These are phyloP conservation scores for Colletotrichum sp. DNA, from an alignment of 2,329 filamentous ascomycete genomes.

Conservation along the genomic window DNA sequence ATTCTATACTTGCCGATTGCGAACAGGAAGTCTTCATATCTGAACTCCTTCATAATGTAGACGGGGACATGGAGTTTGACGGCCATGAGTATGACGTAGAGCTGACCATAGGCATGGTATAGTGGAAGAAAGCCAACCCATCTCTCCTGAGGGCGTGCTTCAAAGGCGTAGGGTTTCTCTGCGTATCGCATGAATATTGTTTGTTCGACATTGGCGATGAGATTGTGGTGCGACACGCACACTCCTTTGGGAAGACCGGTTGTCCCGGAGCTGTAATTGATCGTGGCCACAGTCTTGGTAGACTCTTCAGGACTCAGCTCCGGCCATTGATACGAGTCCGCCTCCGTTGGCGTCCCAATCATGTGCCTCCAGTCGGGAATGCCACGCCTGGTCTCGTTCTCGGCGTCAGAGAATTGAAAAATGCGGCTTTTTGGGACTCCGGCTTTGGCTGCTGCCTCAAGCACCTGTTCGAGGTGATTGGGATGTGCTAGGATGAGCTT, in stretches of 20 bases:
- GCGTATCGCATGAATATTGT: conserved; percentile 50
- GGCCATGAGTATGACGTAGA: conserved; percentile 54
- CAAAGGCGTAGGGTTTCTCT: conserved; percentile 37
- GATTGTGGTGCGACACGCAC: conserved; percentile 52
- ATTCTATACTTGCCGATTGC: conserved; percentile 57
- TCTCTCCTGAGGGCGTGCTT: conserved; percentile 46
- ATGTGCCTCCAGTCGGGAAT: conserved; percentile 48
- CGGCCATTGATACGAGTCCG: conserved; percentile 45
- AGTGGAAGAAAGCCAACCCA: conserved; percentile 69
- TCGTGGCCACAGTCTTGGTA: conserved; percentile 39
- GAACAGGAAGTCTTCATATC: conserved; percentile 57
- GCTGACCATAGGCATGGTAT: conserved; percentile 66
- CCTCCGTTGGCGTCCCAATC: conserved; percentile 35
- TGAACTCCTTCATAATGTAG: conserved; percentile 63
- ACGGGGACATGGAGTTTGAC: conserved; percentile 48
- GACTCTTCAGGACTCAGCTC: conserved; percentile 39
- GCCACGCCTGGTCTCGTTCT: conserved; percentile 31
- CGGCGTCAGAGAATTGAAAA: conserved; percentile 52
- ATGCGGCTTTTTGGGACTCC: conserved; percentile 46
- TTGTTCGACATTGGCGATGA: conserved; percentile 56
- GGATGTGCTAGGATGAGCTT: conserved; percentile 56
- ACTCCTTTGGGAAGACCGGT: conserved; percentile 59
- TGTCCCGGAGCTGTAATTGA: conserved; percentile 58
- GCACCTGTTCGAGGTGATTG: conserved; percentile 43
- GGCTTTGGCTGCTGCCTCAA: conserved; percentile 46